Conservation (phyloP, 2,329 filamentous ascomycete species). For the Fusarium neocosmosporiellum region DNA sequence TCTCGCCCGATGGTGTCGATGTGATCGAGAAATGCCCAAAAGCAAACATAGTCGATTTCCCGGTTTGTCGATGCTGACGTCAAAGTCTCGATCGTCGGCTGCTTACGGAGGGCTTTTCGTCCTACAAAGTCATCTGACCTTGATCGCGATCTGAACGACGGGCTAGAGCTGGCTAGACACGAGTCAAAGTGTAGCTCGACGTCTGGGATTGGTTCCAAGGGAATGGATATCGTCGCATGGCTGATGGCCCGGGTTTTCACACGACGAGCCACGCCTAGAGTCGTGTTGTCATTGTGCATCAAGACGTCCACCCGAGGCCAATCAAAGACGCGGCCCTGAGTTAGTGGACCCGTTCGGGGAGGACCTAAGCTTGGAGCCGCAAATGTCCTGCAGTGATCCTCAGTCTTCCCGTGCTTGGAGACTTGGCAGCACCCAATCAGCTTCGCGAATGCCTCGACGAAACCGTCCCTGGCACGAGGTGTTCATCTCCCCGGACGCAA, state of each 20-base stretch:
- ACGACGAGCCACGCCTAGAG: slow-evolving; percentile 22
- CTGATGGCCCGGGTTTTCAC: slow-evolving; percentile 11
- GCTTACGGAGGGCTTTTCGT: slow-evolving; percentile 10
- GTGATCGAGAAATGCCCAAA: background rate
- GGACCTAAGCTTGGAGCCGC: slow-evolving; percentile 18
- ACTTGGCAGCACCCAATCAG: slow-evolving; percentile 21
- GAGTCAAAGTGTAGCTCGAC: slow-evolving; percentile 25
- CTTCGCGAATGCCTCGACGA: background rate
- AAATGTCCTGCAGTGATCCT: slow-evolving; percentile 34
- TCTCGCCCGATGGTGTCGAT: background rate
- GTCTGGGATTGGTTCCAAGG: slow-evolving; percentile 25
- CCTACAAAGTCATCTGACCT: slow-evolving; percentile 23
- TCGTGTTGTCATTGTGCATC: slow-evolving; percentile 41
- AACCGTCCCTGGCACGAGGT: slow-evolving; percentile 4
- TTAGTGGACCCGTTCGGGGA: slow-evolving; percentile 1
- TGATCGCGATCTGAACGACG: slow-evolving; percentile 32
- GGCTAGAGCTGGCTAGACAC: slow-evolving; percentile 23
- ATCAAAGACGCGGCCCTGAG: slow-evolving; percentile 21
- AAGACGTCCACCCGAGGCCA: slow-evolving; percentile 3
- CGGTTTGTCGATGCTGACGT: slow-evolving; percentile 23
- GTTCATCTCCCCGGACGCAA: slow-evolving; percentile 23
- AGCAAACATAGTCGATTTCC: slow-evolving; percentile 8
- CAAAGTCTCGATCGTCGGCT: slow-evolving; percentile 36
- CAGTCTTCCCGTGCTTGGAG: slow-evolving; percentile 31
- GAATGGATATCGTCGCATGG: slow-evolving; percentile 17